Evolutionary conservation across 352 stramenopile species (phyloP).

Genomic region (Phytophthora pistaciae): DNA sequence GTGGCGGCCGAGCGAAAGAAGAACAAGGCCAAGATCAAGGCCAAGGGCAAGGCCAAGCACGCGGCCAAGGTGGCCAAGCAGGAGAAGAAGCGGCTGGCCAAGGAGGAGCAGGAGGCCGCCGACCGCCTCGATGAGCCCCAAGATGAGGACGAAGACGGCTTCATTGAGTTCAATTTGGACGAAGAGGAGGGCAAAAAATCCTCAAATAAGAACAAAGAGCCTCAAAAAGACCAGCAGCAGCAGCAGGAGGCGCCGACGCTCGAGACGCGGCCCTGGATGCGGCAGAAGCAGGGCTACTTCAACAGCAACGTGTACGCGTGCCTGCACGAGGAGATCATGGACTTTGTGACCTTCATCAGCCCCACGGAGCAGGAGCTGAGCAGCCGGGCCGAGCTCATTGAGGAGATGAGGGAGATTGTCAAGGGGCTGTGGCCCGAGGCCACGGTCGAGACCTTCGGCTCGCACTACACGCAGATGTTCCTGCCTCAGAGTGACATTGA

Average conservation of each 20-base stretch:
- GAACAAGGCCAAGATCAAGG: conserved; percentile 67
- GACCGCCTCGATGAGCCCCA: neutral
- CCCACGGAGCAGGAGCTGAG: conserved; percentile 82
- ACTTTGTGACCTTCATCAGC: conserved; percentile 94
- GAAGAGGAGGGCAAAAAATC: conserved; percentile 34
- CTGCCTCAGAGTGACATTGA: conserved; percentile 95
- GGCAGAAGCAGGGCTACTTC: conserved; percentile 61
- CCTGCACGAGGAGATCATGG: conserved; percentile 97
- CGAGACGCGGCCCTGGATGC: conserved; percentile 79
- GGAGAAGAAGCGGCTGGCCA: conserved; percentile 48
- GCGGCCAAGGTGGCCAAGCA: conserved; percentile 63
- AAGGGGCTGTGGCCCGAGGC: conserved; percentile 62
- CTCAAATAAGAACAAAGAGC: conserved; percentile 17
- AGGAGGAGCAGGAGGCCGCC: neutral
- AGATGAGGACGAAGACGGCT: neutral
- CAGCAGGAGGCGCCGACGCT: conserved; percentile 42
- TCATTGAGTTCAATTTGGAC: conserved; percentile 1
- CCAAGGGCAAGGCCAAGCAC: conserved; percentile 62
- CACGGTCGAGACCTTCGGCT: conserved; percentile 93
- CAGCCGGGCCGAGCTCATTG: conserved; percentile 72
- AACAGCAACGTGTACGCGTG: conserved; percentile 83
- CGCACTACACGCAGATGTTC: conserved; percentile 93
- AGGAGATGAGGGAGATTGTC: conserved; percentile 77
- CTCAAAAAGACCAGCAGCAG: conserved; percentile 3
- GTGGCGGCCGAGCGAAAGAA: conserved; percentile 50